phyloP scores from a whole-genome alignment of 129 eudicot species.

The Escallonia rubra region DNA sequence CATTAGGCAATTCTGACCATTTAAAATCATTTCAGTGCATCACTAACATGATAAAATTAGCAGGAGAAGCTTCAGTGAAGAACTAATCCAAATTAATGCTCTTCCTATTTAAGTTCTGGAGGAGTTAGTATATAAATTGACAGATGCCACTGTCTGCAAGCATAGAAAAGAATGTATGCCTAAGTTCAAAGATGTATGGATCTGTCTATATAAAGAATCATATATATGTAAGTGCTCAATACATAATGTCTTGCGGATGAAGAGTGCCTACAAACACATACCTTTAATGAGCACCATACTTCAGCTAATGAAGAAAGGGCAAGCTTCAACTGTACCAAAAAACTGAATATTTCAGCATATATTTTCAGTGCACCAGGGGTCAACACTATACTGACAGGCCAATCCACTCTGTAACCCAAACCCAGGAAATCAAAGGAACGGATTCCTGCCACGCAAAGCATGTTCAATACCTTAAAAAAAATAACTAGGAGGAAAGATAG shows the following conservation, averaged over 20 bases:
- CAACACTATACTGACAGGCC: conserved; percentile 88
- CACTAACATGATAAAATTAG: too few species aligned
- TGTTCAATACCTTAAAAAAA: conserved; percentile 10
- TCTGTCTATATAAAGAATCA: too few species aligned
- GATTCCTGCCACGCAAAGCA: conserved; percentile 46
- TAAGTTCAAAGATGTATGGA: too few species aligned
- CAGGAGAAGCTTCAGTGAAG: too few species aligned
- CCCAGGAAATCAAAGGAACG: conserved; percentile 76
- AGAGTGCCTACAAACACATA: conserved; percentile 20
- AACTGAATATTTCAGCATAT: conserved; percentile 84
- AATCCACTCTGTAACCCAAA: conserved; percentile 85
- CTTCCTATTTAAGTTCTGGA: too few species aligned
- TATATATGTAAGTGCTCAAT: not conserved
- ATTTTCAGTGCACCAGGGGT: conserved; percentile 66
- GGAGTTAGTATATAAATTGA: too few species aligned
- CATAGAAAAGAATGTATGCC: too few species aligned
- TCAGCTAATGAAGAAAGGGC: conserved; percentile 80
- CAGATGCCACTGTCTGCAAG: too few species aligned
- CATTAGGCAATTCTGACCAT: too few species aligned
- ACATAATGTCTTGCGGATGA: not conserved
- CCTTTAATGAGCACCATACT: conserved; percentile 84
- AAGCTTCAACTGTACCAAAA: conserved; percentile 80
- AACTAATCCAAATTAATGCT: too few species aligned
- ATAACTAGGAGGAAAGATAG: not conserved
- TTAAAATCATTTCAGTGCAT: too few species aligned